A percentile compares a stretch with the other conserved stretches of the same genome.
phyloP scores from a whole-genome alignment of 2,329 filamentous ascomycete genomes.

The Sporothrix brasiliensis region DNA sequence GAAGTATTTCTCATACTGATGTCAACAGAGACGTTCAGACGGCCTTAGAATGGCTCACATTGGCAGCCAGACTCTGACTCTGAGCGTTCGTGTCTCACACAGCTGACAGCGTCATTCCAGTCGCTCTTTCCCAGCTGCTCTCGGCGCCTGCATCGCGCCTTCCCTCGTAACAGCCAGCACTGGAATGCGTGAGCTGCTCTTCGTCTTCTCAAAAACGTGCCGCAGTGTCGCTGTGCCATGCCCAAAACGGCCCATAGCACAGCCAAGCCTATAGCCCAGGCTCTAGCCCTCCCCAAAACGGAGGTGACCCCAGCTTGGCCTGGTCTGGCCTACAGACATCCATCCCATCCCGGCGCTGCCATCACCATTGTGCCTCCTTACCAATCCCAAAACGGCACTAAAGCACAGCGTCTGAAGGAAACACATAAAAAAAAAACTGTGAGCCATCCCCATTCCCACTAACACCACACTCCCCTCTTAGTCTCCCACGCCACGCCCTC shows the following conservation, averaged over 20 bases:
- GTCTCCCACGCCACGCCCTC: slow-evolving; percentile 19
- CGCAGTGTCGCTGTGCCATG: not conserved
- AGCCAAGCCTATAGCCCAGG: slow-evolving; percentile 6
- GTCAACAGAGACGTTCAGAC: slow-evolving; percentile 14
- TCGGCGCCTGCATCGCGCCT: not conserved
- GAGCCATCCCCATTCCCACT: slow-evolving; percentile 31
- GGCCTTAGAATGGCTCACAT: not conserved
- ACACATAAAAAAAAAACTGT: slow-evolving; percentile 16
- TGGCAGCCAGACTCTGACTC: not conserved
- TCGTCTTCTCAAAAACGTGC: not conserved
- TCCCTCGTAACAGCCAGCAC: slow-evolving; percentile 2
- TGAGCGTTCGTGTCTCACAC: slow-evolving; percentile 12
- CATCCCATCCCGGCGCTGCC: slow-evolving; percentile 1
- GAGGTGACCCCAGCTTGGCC: not conserved
- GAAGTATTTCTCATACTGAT: slow-evolving; percentile 29
- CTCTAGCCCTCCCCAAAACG: slow-evolving; percentile 14
- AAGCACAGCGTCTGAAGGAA: slow-evolving; percentile 9
- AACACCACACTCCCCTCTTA: slow-evolving; percentile 33
- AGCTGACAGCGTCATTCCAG: slow-evolving; percentile 20
- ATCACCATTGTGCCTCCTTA: not conserved
- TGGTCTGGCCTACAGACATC: slow-evolving; percentile 3
- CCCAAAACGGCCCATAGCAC: slow-evolving; percentile 9
- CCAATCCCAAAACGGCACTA: slow-evolving; percentile 21
- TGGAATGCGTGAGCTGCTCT: not conserved
- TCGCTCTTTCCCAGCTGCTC: not conserved